A percentile compares a stretch with the other conserved stretches of the same genome.
Conservation (phyloP, 2,329 filamentous ascomycete species). For the Microsporum ferrugineum region DNA sequence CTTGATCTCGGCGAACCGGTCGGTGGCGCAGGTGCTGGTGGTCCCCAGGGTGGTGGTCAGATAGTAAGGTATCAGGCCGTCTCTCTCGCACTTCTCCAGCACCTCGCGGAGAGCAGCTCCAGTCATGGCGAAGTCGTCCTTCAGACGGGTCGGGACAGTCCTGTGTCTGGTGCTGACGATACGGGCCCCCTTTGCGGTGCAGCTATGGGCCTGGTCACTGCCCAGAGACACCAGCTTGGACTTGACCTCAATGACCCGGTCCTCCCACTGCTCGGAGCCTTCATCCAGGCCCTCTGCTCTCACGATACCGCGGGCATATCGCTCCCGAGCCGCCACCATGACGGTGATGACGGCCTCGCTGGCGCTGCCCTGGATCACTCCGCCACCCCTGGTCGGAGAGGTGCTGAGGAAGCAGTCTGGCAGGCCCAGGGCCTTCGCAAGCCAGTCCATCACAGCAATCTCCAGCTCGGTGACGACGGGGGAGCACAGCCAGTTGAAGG, state of each 20-base stretch:
- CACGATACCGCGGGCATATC: slow-evolving; percentile 54
- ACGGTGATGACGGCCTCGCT: slow-evolving; percentile 78
- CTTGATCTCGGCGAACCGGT: slow-evolving; percentile 64
- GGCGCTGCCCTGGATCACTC: slow-evolving; percentile 88
- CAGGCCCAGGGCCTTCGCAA: slow-evolving; percentile 62
- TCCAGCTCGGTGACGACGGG: slow-evolving; percentile 88
- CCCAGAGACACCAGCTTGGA: slow-evolving; percentile 68
- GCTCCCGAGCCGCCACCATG: slow-evolving; percentile 77
- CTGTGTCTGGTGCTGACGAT: slow-evolving; percentile 77
- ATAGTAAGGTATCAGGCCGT: slow-evolving; percentile 74
- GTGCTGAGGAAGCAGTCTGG: slow-evolving; percentile 64
- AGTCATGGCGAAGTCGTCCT: slow-evolving; percentile 59
- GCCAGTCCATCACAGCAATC: slow-evolving; percentile 85
- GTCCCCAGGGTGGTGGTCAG: slow-evolving; percentile 75
- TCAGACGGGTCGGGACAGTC: slow-evolving; percentile 51
- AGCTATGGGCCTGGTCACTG: slow-evolving; percentile 68
- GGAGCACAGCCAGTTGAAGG: slow-evolving; percentile 95
- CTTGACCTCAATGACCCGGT: slow-evolving; percentile 55
- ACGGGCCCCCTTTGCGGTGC: slow-evolving; percentile 74
- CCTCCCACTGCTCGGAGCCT: slow-evolving; percentile 50
- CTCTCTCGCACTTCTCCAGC: slow-evolving; percentile 53
- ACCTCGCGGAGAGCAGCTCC: slow-evolving; percentile 49
- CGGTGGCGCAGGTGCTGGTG: slow-evolving; percentile 77
- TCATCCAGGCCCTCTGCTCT: slow-evolving; percentile 38
- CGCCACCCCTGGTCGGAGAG: slow-evolving; percentile 56